Conservation (phyloP, 805 yeast species). For the Pichia rugopelliculosa region DNA sequence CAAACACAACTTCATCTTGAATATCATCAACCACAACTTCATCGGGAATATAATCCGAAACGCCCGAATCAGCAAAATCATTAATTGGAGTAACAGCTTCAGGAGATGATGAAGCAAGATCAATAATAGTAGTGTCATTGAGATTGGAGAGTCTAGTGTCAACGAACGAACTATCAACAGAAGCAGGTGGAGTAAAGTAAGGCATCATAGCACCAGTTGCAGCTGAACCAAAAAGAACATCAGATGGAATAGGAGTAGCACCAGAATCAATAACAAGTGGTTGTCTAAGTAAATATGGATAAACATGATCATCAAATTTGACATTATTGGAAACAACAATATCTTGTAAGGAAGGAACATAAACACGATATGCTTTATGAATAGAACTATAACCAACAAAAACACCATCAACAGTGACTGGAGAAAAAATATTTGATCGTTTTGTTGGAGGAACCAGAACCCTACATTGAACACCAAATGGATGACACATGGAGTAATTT, state of each 20-base stretch:
- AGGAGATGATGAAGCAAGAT: background rate
- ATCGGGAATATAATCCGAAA: no score
- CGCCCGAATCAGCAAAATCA: background rate
- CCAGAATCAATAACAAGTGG: background rate
- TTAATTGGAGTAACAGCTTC: no score
- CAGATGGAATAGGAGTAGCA: background rate
- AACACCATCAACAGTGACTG: constrained; percentile 1
- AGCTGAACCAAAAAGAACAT: background rate
- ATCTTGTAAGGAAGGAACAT: constrained; percentile 1
- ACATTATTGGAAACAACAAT: constrained; percentile 14
- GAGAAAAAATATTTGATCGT: background rate
- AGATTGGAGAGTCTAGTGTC: background rate
- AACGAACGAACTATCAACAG: background rate
- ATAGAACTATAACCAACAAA: constrained; percentile 3
- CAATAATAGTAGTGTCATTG: background rate
- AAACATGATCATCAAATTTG: background rate
- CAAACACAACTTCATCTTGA: no score
- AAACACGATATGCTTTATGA: constrained; percentile 6
- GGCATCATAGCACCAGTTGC: background rate
- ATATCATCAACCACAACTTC: no score
- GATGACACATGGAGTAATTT: background rate
- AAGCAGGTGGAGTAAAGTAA: no score
- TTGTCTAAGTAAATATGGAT: background rate
- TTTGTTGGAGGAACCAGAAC: constrained; percentile 2
- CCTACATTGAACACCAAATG: background rate